Base-by-base conservation (phyloP, 1,284 basidiomycete species). In the Cryptococcus sp. region DNA sequence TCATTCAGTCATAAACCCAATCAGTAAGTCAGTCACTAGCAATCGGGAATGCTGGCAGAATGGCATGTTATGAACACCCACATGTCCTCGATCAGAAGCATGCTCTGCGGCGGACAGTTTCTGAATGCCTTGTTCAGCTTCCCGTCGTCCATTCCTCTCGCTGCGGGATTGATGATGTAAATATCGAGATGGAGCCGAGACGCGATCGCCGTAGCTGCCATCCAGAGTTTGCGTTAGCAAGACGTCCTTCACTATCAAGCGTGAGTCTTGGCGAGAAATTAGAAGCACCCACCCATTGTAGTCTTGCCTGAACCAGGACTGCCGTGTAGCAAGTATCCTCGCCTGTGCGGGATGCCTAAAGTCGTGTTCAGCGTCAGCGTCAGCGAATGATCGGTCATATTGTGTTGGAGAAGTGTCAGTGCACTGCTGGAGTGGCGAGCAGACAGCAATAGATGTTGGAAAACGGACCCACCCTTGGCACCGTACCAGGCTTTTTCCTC, bases 11-110 rank as follows among this genome's bases (percentile, higher is more conserved):
- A 35, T 5, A 2, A 10, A 13, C 31, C 5, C 31, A 25, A 25
- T 25, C 31, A 35, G 31, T 10, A 2, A 35, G 13, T 35, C 31
- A 10, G 10, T 35, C 31, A 35, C 2, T 10, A 13, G 7, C 31
- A 10, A 35, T 10, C 2, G 2, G 31, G 31, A 5, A 35, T 13
- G 2, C 10, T 8, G 13, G 31, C 7, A 35, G 4, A 35, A 35
- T 25, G 25, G 13, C 2, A 8, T 35, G 8, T 35, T 8, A 13
- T 8, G 8, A 16, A 8, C n/a, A 56, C 61, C 61, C 38, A 72
- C 70, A 72, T 72, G 57, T 72, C 70, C 53, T 72, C 70, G 46
- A 72, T 67, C 11, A 72, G 62, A 48, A 72, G 63, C 19, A 72
- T 61, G 46, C 56, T 62, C 31, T 58, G 50, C 5, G 67, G 22